Conservation (phyloP, 768 basidiomycete species). For the Pluteus cervinus region DNA sequence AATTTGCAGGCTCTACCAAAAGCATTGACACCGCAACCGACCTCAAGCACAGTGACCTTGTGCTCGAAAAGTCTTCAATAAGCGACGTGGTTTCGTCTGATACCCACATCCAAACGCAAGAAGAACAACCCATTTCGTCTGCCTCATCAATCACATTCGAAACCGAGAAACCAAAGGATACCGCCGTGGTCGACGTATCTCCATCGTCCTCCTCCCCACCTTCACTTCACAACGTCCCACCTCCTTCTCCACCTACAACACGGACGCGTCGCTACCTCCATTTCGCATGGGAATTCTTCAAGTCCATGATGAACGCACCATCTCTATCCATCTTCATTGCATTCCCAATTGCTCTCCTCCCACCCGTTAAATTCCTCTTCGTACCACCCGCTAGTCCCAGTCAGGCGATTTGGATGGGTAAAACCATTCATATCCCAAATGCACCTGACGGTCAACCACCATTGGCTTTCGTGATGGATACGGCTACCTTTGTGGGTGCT, state of each 20-base stretch:
- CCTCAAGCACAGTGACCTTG: too few relatives aligned
- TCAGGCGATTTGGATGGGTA: too few relatives aligned
- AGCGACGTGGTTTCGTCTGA: too few relatives aligned
- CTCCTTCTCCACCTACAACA: background rate
- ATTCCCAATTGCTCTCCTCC: constrained; percentile 51
- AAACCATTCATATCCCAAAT: constrained; percentile 35
- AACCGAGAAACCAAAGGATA: background rate
- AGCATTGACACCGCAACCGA: too few relatives aligned
- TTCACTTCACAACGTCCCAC: constrained; percentile 6
- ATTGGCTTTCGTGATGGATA: constrained; percentile 54
- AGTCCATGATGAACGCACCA: constrained; percentile 37
- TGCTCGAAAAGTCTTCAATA: too few relatives aligned
- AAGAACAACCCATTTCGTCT: too few relatives aligned
- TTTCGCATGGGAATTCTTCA: constrained; percentile 18
- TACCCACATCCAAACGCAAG: too few relatives aligned
- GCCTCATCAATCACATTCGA: background rate
- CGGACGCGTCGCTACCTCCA: constrained; percentile 1
- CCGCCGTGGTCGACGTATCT: background rate
- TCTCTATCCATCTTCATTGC: constrained; percentile 49
- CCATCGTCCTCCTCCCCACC: background rate
- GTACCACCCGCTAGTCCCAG: constrained; percentile 35
- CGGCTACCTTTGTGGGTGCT: constrained; percentile 50
- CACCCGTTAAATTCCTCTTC: constrained; percentile 57
- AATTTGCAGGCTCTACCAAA: too few relatives aligned
- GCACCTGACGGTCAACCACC: constrained; percentile 68